Evolutionary conservation across 2,329 filamentous ascomycete genomes (phyloP), one percentile per base, ranked within the genome.

Genomic region (Blastomyces percursus): DNA sequence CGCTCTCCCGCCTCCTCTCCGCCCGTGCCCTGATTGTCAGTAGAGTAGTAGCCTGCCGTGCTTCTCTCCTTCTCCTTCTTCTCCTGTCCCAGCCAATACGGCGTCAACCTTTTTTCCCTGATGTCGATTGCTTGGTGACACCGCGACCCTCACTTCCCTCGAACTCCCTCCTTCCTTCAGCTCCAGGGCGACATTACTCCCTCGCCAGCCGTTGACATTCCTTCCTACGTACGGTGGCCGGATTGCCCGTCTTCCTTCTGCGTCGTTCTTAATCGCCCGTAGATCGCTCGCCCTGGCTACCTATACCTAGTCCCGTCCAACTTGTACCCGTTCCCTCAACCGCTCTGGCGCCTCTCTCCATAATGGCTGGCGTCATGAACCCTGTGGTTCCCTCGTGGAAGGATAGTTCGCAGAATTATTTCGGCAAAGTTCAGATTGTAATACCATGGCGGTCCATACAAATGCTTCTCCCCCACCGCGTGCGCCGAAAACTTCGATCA

Each of bases 401-500:
- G 72, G 77, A 79, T 70, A 73, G 75, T 61, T 73, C 74, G 57
- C 74, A 76, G 61, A 73, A 73, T 61, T 75, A 77, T 65, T 73
- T 78, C 62, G 74, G 74, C 61, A 79, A 78, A 66, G 73, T 77
- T 61, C 76, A 77, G 52, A 75, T 79, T 42, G 75, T 76, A 64
- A 71, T 79, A 57, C 78, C 78, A 75, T 80, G 78, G 78, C 76
- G 77, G 50, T 79, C 78, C n/a, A 74, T 80, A 56, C 76, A 79
- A 65, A 71, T 79, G 7, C 70, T 80, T 27, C 76, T 88, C 57
- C 85, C 86, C 58, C 84, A 87, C 74, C 81, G 85, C 66, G 79
- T 88, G 72, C 84, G 86, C 68, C 79, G 87, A 70, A 85, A 83
- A 75, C 79, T 88, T 73, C 81, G 87, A 65, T 89, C 86, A 63